Base-by-base conservation (phyloP, 2,329 filamentous ascomycete species). In the Hysterium pulicare region DNA sequence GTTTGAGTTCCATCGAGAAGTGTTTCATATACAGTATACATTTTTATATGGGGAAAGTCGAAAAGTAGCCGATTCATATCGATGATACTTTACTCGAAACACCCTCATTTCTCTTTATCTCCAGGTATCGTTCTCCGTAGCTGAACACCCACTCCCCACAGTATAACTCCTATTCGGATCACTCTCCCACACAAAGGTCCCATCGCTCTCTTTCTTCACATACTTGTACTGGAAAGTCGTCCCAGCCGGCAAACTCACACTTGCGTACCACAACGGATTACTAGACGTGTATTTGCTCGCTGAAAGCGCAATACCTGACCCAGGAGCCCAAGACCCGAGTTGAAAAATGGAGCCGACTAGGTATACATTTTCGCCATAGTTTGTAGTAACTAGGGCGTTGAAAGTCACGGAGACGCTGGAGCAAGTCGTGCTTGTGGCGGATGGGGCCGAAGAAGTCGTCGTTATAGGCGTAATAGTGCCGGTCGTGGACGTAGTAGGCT, bases 331-430 rank as follows among this genome's bases (percentile, higher is more conserved):
- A 17, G 50, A 56, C 1, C 73, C 73, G 1, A 76, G 58, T 22
- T 71, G 66, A 0, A 61, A 48, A 1, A 67, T 56, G 47, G 66
- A 67, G 20, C 74, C 74, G 0, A 67, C 56, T 4, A 77, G 55
- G 36, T 69, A 71, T 13, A 77, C 48, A 46, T 73, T 72, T 49
- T 77, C 71, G 21, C 74, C 74, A 37, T 59, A 71, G 40, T 69
- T 68, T 0, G 74, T 77, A 0, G 63, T 63, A 0, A 70, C 72
- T 40, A 71, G 71, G n/a, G 75, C 68, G 40, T 69, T 63, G 60
- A 77, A 76, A 3, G 64, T 62, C n/a, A 74, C 61, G 0, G 59
- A 49, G 5, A 66, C 43, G 31, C 48, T 50, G 38, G 52, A 48
- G 67, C 50, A 42, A 3, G 51, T 42, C 0, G 50, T 53, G 9